phyloP scores from a whole-genome alignment of 345 rosid species.

The Euphorbia peplus region DNA sequence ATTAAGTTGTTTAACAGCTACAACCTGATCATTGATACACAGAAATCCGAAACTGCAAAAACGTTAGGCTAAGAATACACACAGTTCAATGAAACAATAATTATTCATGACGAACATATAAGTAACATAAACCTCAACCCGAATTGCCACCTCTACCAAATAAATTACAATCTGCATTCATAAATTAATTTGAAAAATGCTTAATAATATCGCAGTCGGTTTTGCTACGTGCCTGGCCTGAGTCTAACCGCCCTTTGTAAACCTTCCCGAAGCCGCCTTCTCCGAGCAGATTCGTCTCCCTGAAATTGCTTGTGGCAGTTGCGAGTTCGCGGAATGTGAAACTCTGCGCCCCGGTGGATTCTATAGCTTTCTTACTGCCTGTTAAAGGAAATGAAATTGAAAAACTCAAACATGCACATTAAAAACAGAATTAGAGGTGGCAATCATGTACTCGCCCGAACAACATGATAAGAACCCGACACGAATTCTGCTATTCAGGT shows the following conservation, averaged over 20 bases:
- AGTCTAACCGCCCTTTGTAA: constrained; percentile 74
- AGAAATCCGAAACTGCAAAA: neutral
- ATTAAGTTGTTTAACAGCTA: constrained; percentile 85
- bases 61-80: neutral
- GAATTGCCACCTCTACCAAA: neutral
- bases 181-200: neutral
- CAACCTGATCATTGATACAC: constrained; percentile 50
- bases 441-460: too few relatives aligned
- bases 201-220: neutral
- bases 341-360: constrained; percentile 57
- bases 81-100: too few relatives aligned
- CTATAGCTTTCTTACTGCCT: constrained; percentile 25
- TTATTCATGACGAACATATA: too few relatives aligned
- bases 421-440: too few relatives aligned
- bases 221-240: constrained; percentile 58
- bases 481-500: too few relatives aligned
- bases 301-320: constrained; percentile 63
- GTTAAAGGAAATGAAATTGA: constrained; percentile 6
- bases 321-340: constrained; percentile 87
- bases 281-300: constrained; percentile 73
- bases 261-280: constrained; percentile 98
- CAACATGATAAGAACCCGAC: too few relatives aligned
- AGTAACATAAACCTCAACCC: too few relatives aligned
- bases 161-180: neutral
- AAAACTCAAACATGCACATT: too few relatives aligned